Base-by-base conservation (phyloP, 2,329 filamentous ascomycete genomes). In the Hypoxylon sp. region DNA sequence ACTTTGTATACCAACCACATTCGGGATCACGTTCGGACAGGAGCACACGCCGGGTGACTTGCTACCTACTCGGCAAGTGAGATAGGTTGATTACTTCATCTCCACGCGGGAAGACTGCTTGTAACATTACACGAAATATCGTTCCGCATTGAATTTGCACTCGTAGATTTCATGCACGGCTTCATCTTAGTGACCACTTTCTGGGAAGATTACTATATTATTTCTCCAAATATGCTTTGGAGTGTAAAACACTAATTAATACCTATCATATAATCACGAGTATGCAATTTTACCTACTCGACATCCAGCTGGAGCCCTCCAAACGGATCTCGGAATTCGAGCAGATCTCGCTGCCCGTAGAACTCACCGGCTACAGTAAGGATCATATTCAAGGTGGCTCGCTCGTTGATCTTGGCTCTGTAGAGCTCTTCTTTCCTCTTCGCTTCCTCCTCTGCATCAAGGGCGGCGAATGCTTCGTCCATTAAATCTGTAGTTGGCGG, bases 311-410 rank as follows among this genome's bases (percentile, higher is more conserved):
- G 65, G 10, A 75, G 83, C 72, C 81, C 81, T 22, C 83, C 81
- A 73, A 89, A 90, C 3, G 87, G 87, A 68, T 91, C 87, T 64
- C 94, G 87, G 68, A 91, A 92, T 74, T 92, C 89, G 53, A 98
- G 85, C 69, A 98, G 81, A 79, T 98, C 95, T 71, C 91, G 86
- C 81, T 98, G 95, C 1, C 95, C 94, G 80, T 94, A 98, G 72
- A 92, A 89, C 80, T 97, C 94, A 74, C 94, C 94, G 52, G 92
- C 91, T 37, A 98, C 86, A 0, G 93, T 96, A 72, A 98, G 83
- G 58, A 98, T 93, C 93, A 97, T 97, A 80, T 97, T 94, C 35
- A 98, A 84, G 44, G 94, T 94, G n/a, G 90, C 91, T 29, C 87
- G 84, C 82, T 84, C 85, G 77, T 86, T 88, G 74, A 83, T 80